Evolutionary conservation across 1,284 basidiomycete genomes (phyloP).

Genomic region (Tylopilus sp.): DNA sequence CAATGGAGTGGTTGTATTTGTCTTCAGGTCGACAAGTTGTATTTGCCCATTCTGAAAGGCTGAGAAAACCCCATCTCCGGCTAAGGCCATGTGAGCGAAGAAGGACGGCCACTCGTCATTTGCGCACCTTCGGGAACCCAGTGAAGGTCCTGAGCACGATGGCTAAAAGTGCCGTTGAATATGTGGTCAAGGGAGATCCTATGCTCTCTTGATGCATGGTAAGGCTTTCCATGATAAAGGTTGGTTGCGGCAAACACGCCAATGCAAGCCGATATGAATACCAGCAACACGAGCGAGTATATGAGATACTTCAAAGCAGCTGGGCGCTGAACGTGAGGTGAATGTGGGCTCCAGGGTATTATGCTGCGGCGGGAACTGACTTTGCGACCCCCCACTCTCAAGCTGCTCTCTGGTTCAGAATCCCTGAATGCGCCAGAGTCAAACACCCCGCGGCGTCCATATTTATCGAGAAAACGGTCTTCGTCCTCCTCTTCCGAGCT

Average conservation of each 20-base stretch:
- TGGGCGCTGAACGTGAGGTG: slow-evolving; percentile 34
- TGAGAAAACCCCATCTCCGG: slow-evolving; percentile 88
- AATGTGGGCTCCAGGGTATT: slow-evolving; percentile 3
- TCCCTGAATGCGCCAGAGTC: slow-evolving; percentile 14
- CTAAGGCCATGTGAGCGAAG: slow-evolving; percentile 38
- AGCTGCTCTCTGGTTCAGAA: slow-evolving; percentile 31
- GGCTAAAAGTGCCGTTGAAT: slow-evolving; percentile 81
- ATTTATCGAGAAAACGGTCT: slow-evolving; percentile 41
- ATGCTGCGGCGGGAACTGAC: slow-evolving; percentile 23
- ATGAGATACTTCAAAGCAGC: slow-evolving; percentile 53
- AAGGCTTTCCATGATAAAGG: slow-evolving; percentile 52
- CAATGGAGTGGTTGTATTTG: slow-evolving; percentile 62
- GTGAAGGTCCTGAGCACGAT: slow-evolving; percentile 45
- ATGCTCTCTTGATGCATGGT: slow-evolving; percentile 49
- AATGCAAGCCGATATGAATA: slow-evolving; percentile 55
- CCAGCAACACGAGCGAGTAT: slow-evolving; percentile 47
- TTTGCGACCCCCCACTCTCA: slow-evolving; percentile 38
- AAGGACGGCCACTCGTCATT: not conserved
- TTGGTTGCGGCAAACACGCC: slow-evolving; percentile 68
- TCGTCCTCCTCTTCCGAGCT: slow-evolving; percentile 66
- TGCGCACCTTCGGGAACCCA: slow-evolving; percentile 85
- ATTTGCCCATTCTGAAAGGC: slow-evolving; percentile 58
- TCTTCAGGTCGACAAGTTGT: slow-evolving; percentile 72
- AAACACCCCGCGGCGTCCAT: slow-evolving; percentile 28
- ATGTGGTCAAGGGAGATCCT: slow-evolving; percentile 83